A percentile compares a stretch with the other conserved stretches of the same genome.
Conservation (phyloP, 495 filamentous ascomycete species). For the Pseudoneurospora amorphoporcata region DNA sequence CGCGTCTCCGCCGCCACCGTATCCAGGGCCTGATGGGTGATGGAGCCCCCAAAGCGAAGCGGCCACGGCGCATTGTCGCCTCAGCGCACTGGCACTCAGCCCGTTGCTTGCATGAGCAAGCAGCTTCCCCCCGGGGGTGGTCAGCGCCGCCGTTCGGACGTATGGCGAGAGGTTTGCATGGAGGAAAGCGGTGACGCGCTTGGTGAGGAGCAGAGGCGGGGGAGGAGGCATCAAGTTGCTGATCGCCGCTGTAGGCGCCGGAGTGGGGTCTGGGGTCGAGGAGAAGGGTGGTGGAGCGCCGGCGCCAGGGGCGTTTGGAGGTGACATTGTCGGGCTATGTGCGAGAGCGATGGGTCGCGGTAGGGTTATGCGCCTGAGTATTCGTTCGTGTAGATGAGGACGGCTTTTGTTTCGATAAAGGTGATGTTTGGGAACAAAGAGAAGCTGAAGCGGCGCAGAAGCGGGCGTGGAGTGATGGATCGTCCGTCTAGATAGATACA, state of each 20-base stretch:
- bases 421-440: not conserved
- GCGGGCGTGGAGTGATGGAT: not conserved
- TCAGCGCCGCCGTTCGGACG: constrained; percentile 32
- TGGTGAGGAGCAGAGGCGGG: constrained; percentile 38
- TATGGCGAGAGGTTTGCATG: constrained; percentile 33
- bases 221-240: constrained; percentile 14
- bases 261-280: not conserved
- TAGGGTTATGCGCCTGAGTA: not conserved
- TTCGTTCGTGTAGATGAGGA: not conserved
- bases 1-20: not conserved
- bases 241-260: constrained; percentile 6
- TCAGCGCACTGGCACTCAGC: constrained; percentile 30
- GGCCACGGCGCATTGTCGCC: constrained; percentile 39
- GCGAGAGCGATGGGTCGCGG: not conserved
- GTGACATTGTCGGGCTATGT: not conserved
- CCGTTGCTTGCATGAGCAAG: constrained; percentile 35
- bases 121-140: constrained; percentile 37
- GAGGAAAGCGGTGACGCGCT: constrained; percentile 39
- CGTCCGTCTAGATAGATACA: not conserved
- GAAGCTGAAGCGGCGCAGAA: not conserved
- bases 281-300: not conserved
- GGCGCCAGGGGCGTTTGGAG: not conserved
- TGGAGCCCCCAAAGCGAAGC: constrained; percentile 37
- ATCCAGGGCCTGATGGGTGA: constrained; percentile 2
- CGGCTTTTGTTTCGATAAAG: not conserved